These are phyloP conservation scores for Candida sanyiensis DNA, from an alignment of 805 yeast genomes.

Conservation along the genomic window DNA sequence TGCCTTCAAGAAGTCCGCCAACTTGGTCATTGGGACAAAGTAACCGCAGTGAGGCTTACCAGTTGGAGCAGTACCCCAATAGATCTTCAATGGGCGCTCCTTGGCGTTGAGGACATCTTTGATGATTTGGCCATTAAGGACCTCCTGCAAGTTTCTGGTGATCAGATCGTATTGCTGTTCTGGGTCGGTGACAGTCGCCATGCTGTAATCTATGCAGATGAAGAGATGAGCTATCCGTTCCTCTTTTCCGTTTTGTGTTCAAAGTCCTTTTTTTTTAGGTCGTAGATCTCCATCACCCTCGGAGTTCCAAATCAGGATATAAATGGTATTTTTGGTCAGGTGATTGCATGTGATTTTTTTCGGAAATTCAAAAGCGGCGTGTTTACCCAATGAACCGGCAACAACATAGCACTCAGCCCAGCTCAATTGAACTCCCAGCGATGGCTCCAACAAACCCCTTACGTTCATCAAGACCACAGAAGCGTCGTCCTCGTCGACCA, in stretches of 20 bases:
- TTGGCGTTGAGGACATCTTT: constrained; percentile 61
- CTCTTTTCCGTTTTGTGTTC: too few relatives aligned
- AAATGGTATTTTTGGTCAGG: too few relatives aligned
- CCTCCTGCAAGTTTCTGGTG: constrained; percentile 86
- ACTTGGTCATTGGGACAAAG: constrained; percentile 95
- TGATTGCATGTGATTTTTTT: too few relatives aligned
- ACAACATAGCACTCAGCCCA: too few relatives aligned
- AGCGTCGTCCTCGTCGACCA: constrained; percentile 3
- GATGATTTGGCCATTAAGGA: constrained; percentile 60
- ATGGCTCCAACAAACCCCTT: constrained; percentile 9
- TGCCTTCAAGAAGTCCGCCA: constrained; percentile 91
- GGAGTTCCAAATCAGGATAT: too few relatives aligned
- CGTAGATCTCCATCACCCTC: too few relatives aligned
- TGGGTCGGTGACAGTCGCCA: constrained; percentile 36
- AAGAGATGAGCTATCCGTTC: too few relatives aligned
- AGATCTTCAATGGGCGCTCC: constrained; percentile 74
- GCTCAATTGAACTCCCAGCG: too few relatives aligned
- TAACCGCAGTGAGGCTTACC: constrained; percentile 99
- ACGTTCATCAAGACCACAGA: constrained; percentile 1
- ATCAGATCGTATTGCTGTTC: constrained; percentile 66
- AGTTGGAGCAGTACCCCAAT: constrained; percentile 99
- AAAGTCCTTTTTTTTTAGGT: too few relatives aligned
- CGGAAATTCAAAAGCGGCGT: too few relatives aligned
- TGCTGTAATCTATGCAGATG: too few relatives aligned
- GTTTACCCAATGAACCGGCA: too few relatives aligned